Conservation (phyloP, 176 grass and related monocot genomes). For the Oryza glumipatula region DNA sequence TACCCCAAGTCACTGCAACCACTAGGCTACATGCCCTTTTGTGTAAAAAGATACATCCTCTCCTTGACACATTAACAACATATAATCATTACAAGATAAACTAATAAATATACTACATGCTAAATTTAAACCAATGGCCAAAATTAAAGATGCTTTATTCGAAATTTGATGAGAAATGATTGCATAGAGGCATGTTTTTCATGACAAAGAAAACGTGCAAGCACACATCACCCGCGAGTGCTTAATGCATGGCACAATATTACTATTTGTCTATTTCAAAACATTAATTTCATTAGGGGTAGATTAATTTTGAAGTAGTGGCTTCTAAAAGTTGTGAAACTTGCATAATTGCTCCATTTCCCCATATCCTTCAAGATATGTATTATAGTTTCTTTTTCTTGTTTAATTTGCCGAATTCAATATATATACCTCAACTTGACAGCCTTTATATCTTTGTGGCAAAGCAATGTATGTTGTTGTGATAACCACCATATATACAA, state of each 20-base stretch:
- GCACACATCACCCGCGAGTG: too few species aligned
- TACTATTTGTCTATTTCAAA: not conserved
- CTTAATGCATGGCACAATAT: too few species aligned
- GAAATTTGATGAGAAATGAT: not conserved
- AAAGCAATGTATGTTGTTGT: not conserved
- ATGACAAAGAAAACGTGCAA: too few species aligned
- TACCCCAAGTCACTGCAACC: too few species aligned
- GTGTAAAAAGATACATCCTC: too few species aligned
- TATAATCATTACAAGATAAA: not conserved
- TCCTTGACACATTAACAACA: too few species aligned
- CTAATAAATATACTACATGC: not conserved
- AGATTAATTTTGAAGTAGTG: not conserved
- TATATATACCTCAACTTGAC: not conserved
- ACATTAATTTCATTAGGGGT: not conserved
- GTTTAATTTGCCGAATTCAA: not conserved
- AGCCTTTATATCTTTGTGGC: not conserved
- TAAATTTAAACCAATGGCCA: not conserved
- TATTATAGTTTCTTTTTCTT: not conserved
- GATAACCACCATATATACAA: not conserved
- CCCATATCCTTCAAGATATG: not conserved
- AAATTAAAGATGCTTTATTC: too few species aligned
- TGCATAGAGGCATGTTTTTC: too few species aligned
- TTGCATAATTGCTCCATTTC: not conserved
- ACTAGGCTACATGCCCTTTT: too few species aligned
- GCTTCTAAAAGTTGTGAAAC: not conserved